Evolutionary conservation across 1,139 yeast genomes (phyloP).

Genomic region (Pichia sp.): DNA sequence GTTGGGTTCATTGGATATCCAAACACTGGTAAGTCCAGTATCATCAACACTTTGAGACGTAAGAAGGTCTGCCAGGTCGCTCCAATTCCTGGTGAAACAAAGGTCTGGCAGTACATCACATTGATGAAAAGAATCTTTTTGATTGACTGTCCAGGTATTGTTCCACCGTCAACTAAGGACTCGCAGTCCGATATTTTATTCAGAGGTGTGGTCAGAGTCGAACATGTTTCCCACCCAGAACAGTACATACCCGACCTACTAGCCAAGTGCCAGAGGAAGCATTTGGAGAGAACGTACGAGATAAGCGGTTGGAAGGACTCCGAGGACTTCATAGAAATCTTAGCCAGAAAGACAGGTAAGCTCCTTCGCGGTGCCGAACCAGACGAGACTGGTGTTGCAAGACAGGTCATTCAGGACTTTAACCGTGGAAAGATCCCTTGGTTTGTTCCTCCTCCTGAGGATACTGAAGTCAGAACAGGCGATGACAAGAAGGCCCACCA

Average conservation of each 20-base stretch:
- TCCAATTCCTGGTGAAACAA: constrained; percentile 98
- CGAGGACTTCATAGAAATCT: constrained; percentile 77
- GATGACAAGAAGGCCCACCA: constrained; percentile 55
- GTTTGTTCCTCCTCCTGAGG: constrained; percentile 92
- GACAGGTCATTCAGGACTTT: constrained; percentile 86
- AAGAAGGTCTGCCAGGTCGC: constrained; percentile 97
- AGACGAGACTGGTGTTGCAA: constrained; percentile 90
- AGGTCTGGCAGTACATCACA: constrained; percentile 98
- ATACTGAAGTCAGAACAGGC: constrained; percentile 46
- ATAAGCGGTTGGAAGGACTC: constrained; percentile 87
- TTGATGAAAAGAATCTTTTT: constrained; percentile 91
- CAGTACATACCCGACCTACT: constrained; percentile 89
- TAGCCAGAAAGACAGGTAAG: constrained; percentile 92
- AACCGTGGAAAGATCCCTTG: constrained; percentile 97
- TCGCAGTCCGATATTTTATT: constrained; percentile 90
- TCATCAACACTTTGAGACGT: constrained; percentile 86
- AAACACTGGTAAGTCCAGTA: constrained; percentile 93
- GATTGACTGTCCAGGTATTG: constrained; percentile 98
- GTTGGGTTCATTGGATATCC: constrained; percentile 98
- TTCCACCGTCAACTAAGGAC: constrained; percentile 89
- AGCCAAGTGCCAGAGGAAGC: constrained; percentile 80
- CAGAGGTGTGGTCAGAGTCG: constrained; percentile 97
- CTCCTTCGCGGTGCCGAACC: constrained; percentile 97
- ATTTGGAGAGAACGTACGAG: constrained; percentile 93
- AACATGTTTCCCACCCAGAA: constrained; percentile 92